Evolutionary conservation across 164 flowering plant genomes (phyloP).

Genomic region (Annona squamosa): DNA sequence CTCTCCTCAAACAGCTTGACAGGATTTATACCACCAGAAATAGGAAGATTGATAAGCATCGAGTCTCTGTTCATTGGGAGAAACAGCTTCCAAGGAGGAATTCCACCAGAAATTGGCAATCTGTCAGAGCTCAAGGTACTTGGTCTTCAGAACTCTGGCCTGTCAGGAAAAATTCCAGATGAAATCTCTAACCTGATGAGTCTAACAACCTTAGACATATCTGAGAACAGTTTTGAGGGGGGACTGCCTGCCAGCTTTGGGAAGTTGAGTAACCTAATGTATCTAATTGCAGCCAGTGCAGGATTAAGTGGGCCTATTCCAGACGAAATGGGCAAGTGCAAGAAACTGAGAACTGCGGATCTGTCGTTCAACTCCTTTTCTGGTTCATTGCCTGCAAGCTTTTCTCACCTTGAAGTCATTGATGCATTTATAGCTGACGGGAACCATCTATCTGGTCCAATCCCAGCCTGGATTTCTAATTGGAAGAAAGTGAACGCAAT

Average conservation of each 20-base stretch:
- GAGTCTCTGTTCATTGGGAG: constrained; percentile 18
- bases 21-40: constrained; percentile 33
- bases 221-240: constrained; percentile 46
- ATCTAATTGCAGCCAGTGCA: constrained; percentile 34
- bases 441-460: constrained; percentile 41
- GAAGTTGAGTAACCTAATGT: constrained; percentile 32
- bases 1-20: constrained; percentile 37
- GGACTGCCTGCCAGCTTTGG: constrained; percentile 46
- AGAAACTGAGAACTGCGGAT: constrained; percentile 38
- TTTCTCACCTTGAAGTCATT: constrained; percentile 32
- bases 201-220: constrained; percentile 40
- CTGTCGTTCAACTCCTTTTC: constrained; percentile 47
- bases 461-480: constrained; percentile 51
- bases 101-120: constrained; percentile 40
- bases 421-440: constrained; percentile 33
- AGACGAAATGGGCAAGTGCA: constrained; percentile 43
- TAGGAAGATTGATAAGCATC: constrained; percentile 30
- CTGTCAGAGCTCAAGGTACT: constrained; percentile 33
- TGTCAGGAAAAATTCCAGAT: constrained; percentile 43
- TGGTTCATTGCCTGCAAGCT: constrained; percentile 46
- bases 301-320: constrained; percentile 53
- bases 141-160: constrained; percentile 25
- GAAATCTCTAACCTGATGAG: constrained; percentile 34
- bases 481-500: constrained; percentile 35
- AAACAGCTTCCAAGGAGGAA: constrained; percentile 30